Percentiles rank a stretch among this genome's conserved stretches.
These are phyloP conservation scores for Picochlorum sp. DNA, from an alignment of 139 green algal genomes.

Conservation along the genomic window DNA sequence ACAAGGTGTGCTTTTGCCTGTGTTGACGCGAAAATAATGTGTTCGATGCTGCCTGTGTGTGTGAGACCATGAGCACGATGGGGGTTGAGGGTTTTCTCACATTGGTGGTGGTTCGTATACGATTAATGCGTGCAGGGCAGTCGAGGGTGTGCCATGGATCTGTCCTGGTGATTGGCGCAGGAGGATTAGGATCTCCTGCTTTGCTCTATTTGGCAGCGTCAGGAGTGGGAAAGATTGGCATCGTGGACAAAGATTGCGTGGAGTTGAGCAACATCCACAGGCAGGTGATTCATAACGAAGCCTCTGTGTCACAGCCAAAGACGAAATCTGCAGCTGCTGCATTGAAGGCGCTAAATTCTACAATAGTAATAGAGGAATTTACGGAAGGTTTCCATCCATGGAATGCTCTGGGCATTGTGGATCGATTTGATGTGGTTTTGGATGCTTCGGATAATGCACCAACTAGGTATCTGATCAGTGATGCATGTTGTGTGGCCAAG, in stretches of 20 bases:
- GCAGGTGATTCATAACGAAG: constrained; percentile 69
- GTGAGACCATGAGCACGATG: background rate
- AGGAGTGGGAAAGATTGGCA: constrained; percentile 65
- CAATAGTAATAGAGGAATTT: constrained; percentile 42
- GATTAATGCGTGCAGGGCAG: constrained; percentile 39
- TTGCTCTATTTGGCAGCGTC: constrained; percentile 75
- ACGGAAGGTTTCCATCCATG: constrained; percentile 42
- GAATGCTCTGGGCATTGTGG: constrained; percentile 64
- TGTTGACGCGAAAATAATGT: background rate
- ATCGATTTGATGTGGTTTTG: constrained; percentile 77
- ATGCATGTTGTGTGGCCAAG: constrained; percentile 57
- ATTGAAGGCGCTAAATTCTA: constrained; percentile 53
- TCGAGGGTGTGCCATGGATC: constrained; percentile 38
- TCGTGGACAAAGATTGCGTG: constrained; percentile 77
- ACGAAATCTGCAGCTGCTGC: constrained; percentile 48
- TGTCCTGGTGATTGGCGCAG: constrained; percentile 78
- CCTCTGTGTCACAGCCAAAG: constrained; percentile 63
- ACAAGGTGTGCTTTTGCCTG: background rate
- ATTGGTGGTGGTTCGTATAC: background rate
- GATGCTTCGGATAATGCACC: constrained; percentile 88
- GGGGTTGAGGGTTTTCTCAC: background rate
- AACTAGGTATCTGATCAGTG: constrained; percentile 87
- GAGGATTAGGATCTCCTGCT: constrained; percentile 75
- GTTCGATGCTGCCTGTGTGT: constrained; percentile 20
- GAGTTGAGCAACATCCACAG: constrained; percentile 84